Evolutionary conservation across 805 yeast genomes (phyloP).

Genomic region (Cephaloascus albidus): DNA sequence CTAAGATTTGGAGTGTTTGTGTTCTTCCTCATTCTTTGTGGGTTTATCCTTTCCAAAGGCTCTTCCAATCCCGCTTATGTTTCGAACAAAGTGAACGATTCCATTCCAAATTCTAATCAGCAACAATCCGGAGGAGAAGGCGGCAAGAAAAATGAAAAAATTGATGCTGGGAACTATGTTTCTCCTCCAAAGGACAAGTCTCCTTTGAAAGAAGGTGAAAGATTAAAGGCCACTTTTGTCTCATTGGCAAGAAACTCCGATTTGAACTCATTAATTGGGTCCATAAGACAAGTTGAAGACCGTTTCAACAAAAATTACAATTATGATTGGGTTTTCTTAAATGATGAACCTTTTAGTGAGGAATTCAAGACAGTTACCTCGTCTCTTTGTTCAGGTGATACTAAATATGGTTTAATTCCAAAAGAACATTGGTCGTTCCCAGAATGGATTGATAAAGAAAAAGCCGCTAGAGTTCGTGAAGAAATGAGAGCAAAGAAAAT

Average conservation of each 20-base stretch:
- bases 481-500: conserved; percentile 23
- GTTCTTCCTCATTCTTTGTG: conserved; percentile 32
- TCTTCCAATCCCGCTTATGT: conserved; percentile 18
- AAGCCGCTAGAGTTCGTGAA: conserved; percentile 31
- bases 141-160: not conserved
- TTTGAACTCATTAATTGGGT: conserved; percentile 46
- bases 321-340: conserved; percentile 94
- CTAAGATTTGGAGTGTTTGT: conserved; percentile 40
- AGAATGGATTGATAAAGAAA: conserved; percentile 65
- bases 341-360: conserved; percentile 76
- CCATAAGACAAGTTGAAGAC: conserved; percentile 78
- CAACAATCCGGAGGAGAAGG: too few relatives aligned
- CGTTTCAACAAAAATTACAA: conserved; percentile 73
- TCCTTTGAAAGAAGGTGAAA: conserved; percentile 11
- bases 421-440: conserved; percentile 85
- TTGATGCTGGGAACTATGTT: not conserved
- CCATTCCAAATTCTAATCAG: not conserved
- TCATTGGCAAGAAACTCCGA: conserved; percentile 75
- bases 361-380: conserved; percentile 67
- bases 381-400: conserved; percentile 64
- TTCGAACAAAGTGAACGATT: not conserved
- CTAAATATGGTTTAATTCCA: conserved; percentile 76
- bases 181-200: conserved; percentile 3
- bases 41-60: conserved; percentile 39
- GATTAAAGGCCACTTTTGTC: conserved; percentile 72